Base-by-base conservation (phyloP, 805 yeast genomes). In the Saitoella complicata region DNA sequence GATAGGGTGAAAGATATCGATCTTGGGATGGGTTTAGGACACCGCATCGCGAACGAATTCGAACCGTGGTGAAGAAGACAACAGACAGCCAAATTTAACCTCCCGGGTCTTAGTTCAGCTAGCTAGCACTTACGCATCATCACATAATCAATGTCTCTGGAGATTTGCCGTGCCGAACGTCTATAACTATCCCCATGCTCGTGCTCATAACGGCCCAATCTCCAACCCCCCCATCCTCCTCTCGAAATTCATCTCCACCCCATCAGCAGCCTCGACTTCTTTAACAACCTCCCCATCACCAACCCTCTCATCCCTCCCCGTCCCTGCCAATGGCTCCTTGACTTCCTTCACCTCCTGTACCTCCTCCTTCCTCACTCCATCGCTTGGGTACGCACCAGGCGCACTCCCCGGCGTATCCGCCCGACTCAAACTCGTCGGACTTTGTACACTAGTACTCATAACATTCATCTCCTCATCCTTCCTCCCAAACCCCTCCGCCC, bases 401-500 rank as follows among this genome's bases (percentile, higher is more conserved):
- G 36, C 11, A 33, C 11, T 33, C 11, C 11, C 11, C 36, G 11
- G n/a, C 11, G 36, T 10, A 33, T 9, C 4, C 36, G 36, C 11
- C 36, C n/a, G n/a, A n/a, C n/a, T n/a, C n/a, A n/a, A n/a, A n/a
- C 11, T 33, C 10, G 36, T 2, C 36, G 11, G n/a, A 10, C 11
- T 9, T 4, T 11, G n/a, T 11, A 10, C 3, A 10, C 3, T 10
- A 33, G n/a, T 11, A 9, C 2, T 4, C 2, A 11, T 4, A 11
- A 9, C 13, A 32, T 41, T 41, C 78, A 77, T 70, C 51, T 78
- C 85, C 37, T 75, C 74, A 55, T 81, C 80, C 4, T 75, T 65
- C 44, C 88, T 64, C 0, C 95, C 94, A 56, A 80, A 83, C 30
- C 82, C 63, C 53, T 84, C 93, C 56, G 71, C 74, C 97, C 97